A percentile compares a stretch with the other conserved stretches of the same genome.
Conservation (phyloP, 352 stramenopile genomes). For the Hyaloperonospora brassicae region DNA sequence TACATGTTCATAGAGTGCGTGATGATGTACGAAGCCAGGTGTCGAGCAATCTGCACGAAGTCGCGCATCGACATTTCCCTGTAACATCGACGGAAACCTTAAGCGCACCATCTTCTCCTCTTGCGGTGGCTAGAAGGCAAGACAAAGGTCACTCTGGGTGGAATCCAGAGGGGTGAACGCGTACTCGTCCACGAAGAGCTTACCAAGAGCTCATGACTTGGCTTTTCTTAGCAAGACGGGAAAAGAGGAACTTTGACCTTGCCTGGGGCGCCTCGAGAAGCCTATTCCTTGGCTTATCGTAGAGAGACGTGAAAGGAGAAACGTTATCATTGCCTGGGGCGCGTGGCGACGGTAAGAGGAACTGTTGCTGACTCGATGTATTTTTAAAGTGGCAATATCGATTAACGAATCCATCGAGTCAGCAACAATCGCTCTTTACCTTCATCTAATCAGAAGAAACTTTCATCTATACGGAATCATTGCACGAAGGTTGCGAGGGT, state of each 20-base stretch:
- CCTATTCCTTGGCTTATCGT: no score
- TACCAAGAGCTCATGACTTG: not conserved
- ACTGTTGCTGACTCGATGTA: no score
- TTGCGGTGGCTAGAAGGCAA: not conserved
- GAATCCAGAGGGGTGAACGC: not conserved
- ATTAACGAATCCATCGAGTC: not conserved
- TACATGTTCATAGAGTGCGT: not conserved
- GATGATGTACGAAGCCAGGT: not conserved
- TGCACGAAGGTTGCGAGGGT: not conserved
- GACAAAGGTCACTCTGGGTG: not conserved
- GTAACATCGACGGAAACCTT: not conserved
- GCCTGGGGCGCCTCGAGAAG: not conserved
- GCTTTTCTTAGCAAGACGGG: not conserved
- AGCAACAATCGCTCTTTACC: not conserved
- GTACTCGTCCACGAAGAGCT: not conserved
- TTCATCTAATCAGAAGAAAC: no score
- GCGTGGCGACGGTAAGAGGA: no score
- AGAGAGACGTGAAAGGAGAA: no score
- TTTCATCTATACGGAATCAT: not conserved
- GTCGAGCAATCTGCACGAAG: not conserved
- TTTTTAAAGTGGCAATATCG: not conserved
- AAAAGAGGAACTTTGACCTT: not conserved
- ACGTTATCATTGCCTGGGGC: no score
- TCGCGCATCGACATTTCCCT: not conserved
- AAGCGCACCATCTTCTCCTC: not conserved